phyloP scores from a whole-genome alignment of 495 filamentous ascomycete genomes.

The Xylaria sp. region DNA sequence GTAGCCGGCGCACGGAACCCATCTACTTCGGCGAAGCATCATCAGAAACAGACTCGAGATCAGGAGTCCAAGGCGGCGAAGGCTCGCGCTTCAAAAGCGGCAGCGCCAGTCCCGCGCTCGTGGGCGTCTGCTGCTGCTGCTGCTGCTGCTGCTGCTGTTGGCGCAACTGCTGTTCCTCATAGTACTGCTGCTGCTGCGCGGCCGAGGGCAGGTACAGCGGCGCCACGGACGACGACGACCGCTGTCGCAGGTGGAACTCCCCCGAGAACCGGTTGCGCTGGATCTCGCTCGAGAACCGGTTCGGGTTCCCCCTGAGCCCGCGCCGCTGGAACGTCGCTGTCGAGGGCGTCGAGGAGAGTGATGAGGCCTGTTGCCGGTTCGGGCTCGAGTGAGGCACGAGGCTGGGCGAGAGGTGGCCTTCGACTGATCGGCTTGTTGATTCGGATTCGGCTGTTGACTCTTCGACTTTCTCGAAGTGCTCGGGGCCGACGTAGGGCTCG shows the following conservation, averaged over 20 bases:
- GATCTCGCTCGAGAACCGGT: conserved; percentile 25
- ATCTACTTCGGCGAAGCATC: conserved; percentile 9
- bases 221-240: conserved; percentile 21
- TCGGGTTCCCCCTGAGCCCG: conserved; percentile 8
- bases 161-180: not conserved
- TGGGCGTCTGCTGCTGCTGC: not conserved
- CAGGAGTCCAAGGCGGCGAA: conserved; percentile 25
- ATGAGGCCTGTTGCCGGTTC: not conserved
- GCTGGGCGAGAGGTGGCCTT: conserved; percentile 6
- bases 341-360: not conserved
- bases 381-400: conserved; percentile 16
- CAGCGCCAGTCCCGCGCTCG: not conserved
- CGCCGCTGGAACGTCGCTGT: conserved; percentile 23
- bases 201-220: conserved; percentile 26
- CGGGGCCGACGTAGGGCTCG: conserved; percentile 20
- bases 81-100: conserved; percentile 16
- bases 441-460: conserved; percentile 20
- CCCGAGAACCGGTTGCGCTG: conserved; percentile 23
- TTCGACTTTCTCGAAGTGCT: conserved; percentile 29
- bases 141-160: conserved; percentile 13
- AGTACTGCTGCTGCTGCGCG: conserved; percentile 6
- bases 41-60: conserved; percentile 20
- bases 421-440: not conserved
- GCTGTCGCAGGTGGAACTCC: conserved; percentile 28
- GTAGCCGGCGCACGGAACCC: not conserved